Base-by-base conservation (phyloP, 1,139 yeast genomes). In the Yamadazyma buinensis region DNA sequence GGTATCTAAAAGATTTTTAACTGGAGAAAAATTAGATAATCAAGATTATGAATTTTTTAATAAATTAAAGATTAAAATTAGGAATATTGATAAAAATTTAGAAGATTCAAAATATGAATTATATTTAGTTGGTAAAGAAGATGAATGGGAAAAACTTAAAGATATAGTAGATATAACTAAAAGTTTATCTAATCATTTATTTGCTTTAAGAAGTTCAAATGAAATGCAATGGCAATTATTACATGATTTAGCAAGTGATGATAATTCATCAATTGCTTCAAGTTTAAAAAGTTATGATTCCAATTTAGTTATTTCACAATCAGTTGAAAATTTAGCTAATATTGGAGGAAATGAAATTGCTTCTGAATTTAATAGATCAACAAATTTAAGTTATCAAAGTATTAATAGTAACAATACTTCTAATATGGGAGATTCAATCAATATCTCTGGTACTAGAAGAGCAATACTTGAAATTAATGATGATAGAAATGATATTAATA, bases 71-170 rank as follows among this genome's bases (percentile, higher is more conserved):
- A 50, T 54, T 9, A 66, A 68, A 34, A 64, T 75, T 14, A 49
- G 57, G 3, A 50, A 53, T 9, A 52, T 84, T 29, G 61, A 65
- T 28, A 51, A 58, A n/a, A 56, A 61, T 34, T 54, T 80, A n/a
- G 74, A 71, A 32, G 92, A 84, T 40, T 70, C 87, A 2, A 67
- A 67, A 40, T 83, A 64, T 51, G 95, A 86, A 52, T 61, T 83
- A 13, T 59, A 57, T 17, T 32, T 74, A 2, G 46, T 48, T 11
- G 94, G 94, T 0, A 61, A 67, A 36, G 85, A 78, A 43, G 46
- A 50, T 4, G 84, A 83, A 49, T 77, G 68, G 58, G 39, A 45
- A 1, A 48, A 72, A 4, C 62, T 78, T 33, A 55, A 55, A 13
- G 52, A 67, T 30, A 55, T 84, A 22, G 82, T 78, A 1, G 58